Base-by-base conservation (phyloP, 1,284 basidiomycete genomes). In the Rhodotorula sp. region DNA sequence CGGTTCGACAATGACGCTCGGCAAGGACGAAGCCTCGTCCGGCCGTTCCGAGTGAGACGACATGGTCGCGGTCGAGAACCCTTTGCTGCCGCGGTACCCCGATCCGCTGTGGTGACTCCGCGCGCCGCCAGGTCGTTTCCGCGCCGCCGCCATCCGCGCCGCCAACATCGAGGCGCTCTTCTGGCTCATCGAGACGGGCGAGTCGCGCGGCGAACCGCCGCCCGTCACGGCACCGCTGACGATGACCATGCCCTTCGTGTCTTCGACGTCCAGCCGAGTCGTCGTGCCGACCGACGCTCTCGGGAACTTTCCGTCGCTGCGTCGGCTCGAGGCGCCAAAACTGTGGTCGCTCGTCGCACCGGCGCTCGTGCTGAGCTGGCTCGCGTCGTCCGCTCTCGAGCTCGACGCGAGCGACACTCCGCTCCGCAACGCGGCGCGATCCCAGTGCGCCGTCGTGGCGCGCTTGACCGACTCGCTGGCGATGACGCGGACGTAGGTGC, bases 401-500 rank as follows among this genome's bases (percentile, higher is more conserved):
- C 56, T 50, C 56, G 56, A 49, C 31, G 49, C 49, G 47, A 45
- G 23, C 56, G 64, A 65, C 88, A 64, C 28, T 26, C 54, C 62
- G 54, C 62, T 63, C 26, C 57, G 43, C 26, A 21, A 5, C n/a
- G 38, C 10, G 82, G 84, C 57, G 23, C 52, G 52, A n/a, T 55
- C 52, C 86, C 72, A 74, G 23, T 69, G 54, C 50, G n/a, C n/a
- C 59, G 56, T 8, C 3, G 63, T 59, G 1, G 67, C 81, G 16
- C 76, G 61, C 81, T 97, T 97, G 69, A 97, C 83, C 56, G 87
- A 86, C 3, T 86, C 84, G 0, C 90, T 89, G 0, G 90, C 93
- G 28, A 95, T 85, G 49, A 98, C 85, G 52, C 95, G 88, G 64
- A 95, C 87, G 55, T 90, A 88, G 14, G 94, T 87, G 79, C 95